Percentiles rank a stretch among this genome's conserved stretches.
Evolutionary conservation across 805 yeast genomes (phyloP).

Genomic region (Candida pseudoglaebosa): DNA sequence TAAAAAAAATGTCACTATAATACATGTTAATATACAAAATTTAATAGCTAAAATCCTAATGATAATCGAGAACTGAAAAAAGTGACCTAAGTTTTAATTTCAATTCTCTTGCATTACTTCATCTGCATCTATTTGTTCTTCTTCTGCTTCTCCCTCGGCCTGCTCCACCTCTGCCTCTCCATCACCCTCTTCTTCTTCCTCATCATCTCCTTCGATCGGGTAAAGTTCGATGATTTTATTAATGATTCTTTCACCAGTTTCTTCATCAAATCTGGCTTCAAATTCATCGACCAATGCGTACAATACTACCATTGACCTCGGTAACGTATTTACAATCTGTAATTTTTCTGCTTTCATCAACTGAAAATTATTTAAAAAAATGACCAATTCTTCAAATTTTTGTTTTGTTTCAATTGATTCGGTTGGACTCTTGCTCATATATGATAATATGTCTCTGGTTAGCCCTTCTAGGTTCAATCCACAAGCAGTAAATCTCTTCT

Average conservation of each 20-base stretch:
- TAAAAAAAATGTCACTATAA: slow-evolving; percentile 7
- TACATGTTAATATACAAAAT: slow-evolving; percentile 2
- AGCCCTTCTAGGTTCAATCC: slow-evolving; percentile 47
- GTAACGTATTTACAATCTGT: slow-evolving; percentile 78
- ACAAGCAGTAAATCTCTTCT: slow-evolving; percentile 33
- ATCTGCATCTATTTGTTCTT: slow-evolving; percentile 2
- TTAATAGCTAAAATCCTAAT: neutral
- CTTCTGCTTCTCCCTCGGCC: slow-evolving; percentile 14
- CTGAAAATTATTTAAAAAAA: slow-evolving; percentile 44
- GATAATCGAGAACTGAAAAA: slow-evolving; percentile 5
- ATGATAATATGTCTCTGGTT: slow-evolving; percentile 44
- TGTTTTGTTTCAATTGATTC: slow-evolving; percentile 18
- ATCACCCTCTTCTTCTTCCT: slow-evolving; percentile 23
- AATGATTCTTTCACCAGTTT: slow-evolving; percentile 56
- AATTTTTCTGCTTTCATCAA: slow-evolving; percentile 80
- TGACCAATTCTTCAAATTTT: slow-evolving; percentile 36
- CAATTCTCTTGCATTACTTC: slow-evolving; percentile 4
- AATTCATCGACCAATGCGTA: slow-evolving; percentile 88
- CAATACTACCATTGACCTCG: slow-evolving; percentile 73
- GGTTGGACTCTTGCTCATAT: slow-evolving; percentile 29
- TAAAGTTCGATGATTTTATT: slow-evolving; percentile 50
- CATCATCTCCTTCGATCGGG: slow-evolving; percentile 40
- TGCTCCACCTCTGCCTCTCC: slow-evolving; percentile 18
- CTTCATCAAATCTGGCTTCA: slow-evolving; percentile 77
- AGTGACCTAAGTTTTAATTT: neutral